A percentile compares a stretch with the other conserved stretches of the same genome.
Evolutionary conservation across 805 yeast genomes (phyloP).

Genomic region (Kodamaea leandrae): DNA sequence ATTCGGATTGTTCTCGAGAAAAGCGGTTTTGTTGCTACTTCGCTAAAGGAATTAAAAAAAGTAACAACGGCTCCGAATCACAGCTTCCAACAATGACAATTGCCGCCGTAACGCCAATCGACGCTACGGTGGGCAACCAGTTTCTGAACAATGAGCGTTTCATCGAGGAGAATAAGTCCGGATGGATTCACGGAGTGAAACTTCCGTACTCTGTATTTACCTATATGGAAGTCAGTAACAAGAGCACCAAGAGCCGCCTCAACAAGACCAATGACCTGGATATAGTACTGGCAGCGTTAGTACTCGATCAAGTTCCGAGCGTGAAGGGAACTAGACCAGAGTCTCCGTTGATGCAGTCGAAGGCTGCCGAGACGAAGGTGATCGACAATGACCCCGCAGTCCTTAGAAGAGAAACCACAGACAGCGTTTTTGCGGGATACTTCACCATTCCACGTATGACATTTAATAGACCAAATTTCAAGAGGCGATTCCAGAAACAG

Average conservation of each 20-base stretch:
- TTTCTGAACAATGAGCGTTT: not conserved
- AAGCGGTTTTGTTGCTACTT: no score
- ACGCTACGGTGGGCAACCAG: not conserved
- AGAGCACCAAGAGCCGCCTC: constrained; percentile 14
- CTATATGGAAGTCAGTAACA: constrained; percentile 16
- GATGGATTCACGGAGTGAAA: constrained; percentile 30
- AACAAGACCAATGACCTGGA: constrained; percentile 15
- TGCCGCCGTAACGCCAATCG: constrained; percentile 1
- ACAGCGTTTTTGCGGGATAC: constrained; percentile 26
- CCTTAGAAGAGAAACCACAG: constrained; percentile 8
- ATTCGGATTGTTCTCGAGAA: no score
- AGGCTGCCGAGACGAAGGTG: no score
- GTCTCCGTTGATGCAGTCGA: not conserved
- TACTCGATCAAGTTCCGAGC: constrained; percentile 19
- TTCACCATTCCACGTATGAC: constrained; percentile 25
- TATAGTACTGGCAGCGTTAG: constrained; percentile 22
- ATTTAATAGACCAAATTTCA: constrained; percentile 20
- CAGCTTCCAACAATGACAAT: not conserved
- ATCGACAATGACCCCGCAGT: constrained; percentile 7
- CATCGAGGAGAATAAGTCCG: not conserved
- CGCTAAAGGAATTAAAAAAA: no score
- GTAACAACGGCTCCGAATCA: no score
- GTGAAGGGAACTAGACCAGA: not conserved
- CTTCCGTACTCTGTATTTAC: constrained; percentile 28
- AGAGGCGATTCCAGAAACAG: not conserved